Conservation (phyloP, 257 asterid species). For the Rhazya stricta region DNA sequence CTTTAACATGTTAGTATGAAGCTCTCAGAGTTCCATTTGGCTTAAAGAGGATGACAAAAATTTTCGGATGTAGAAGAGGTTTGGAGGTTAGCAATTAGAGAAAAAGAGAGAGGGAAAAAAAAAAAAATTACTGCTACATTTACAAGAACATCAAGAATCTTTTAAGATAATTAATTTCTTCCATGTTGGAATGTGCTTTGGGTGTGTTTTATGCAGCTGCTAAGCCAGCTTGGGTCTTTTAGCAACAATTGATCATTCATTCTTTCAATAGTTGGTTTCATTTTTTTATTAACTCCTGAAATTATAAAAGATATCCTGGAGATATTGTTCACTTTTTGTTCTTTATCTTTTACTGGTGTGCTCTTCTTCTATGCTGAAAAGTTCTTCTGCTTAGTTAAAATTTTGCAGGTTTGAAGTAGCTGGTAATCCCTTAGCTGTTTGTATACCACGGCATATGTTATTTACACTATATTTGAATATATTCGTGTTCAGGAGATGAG, state of each 20-base stretch:
- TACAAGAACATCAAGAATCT: background rate
- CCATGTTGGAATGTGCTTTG: too few species aligned
- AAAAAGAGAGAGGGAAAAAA: too few species aligned
- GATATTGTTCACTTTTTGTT: background rate
- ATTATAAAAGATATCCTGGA: background rate
- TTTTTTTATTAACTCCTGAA: background rate
- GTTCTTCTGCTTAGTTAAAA: background rate
- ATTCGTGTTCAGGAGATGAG: slow-evolving; percentile 40
- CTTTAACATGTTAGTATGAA: background rate
- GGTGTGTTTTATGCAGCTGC: background rate
- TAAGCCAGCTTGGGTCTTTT: background rate
- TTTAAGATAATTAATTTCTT: background rate
- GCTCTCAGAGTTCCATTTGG: background rate
- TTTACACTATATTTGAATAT: background rate
- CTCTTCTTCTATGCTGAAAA: background rate
- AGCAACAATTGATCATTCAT: background rate
- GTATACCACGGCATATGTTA: background rate
- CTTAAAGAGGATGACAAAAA: background rate
- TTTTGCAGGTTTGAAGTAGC: background rate
- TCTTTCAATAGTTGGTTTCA: background rate
- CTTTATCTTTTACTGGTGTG: background rate
- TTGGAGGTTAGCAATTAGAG: background rate
- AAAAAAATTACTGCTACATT: background rate
- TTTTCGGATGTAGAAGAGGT: background rate
- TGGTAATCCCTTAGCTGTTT: background rate